Base-by-base conservation (phyloP, 176 grass and related monocot species). In the Otatea glauca region DNA sequence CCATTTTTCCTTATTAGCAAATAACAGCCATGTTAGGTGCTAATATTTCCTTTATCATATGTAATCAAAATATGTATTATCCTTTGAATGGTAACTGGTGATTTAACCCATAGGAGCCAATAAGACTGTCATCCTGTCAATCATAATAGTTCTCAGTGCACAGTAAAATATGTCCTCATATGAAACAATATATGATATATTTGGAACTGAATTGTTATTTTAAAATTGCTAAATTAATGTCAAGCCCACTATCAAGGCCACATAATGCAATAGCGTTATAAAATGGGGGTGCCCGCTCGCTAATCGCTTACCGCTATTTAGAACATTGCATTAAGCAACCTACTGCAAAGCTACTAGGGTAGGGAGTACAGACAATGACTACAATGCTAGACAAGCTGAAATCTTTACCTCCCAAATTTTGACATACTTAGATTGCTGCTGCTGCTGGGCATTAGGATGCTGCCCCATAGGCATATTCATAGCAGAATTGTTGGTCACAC, bases 351-450 rank as follows among this genome's bases (percentile, higher is more conserved):
- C 51, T 86, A 79, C 67, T 45, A 45, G 75, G 59, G 8, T 55
- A 59, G 35, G 50, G 49, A 47, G 7, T 43, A 43, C 7, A 9
- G 42, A 32, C 17, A 38, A 9, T 72, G 41, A 20, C 27, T 61
- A 75, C 32, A 10, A 80, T 18, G 65, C 5, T 48, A 61, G 82
- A 78, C n/a, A 60, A 79, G 32, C 41, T 63, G 41, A 85, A 90
- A 72, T 35, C 1, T 58, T 70, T 92, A 99, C 96, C 96, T 99
- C 96, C 96, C 96, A 99, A 84, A 99, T 99, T 92, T 86, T 96
- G 75, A 96, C 81, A 88, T 99, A 99, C 72, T 99, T 99, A 72
- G 93, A 62, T 16, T 82, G 91, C 20, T 85, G 67, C 12, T 76
- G 72, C 59, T 95, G 96, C 82, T 96, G 96, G 49, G 78, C 80